Base-by-base conservation (phyloP, 805 yeast genomes). In the Allodekkera sacchari region DNA sequence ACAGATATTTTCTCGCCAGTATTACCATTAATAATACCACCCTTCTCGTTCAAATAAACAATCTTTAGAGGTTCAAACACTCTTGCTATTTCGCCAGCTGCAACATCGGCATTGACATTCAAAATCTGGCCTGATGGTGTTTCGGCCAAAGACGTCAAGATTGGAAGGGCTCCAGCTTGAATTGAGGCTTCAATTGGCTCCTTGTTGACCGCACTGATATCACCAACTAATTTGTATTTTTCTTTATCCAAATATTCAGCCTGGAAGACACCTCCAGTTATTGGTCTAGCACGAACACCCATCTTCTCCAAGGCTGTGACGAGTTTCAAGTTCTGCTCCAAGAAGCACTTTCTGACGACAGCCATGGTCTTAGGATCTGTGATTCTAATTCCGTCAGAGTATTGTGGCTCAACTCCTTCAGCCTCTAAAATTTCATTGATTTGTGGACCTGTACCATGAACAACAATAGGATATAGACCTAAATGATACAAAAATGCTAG, bases 391-490 rank as follows among this genome's bases (percentile, higher is more conserved):
- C 99, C 99, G 52, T 92, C 97, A 39, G 79, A 81, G 57, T 92
- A 92, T 43, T 83, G 85, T 4, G 99, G 97, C 56, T 83, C 96
- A 20, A 92, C 84, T 25, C 96, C 96, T 58, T 84, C 94, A 31
- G 77, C 78, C 59, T 92, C 98, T 37, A 92, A 69, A 45, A 87
- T 74, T 50, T 83, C 94, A 55, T 92, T 92, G 63, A 92, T 92
- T 62, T 92, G 99, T 6, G 99, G 99, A 13, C 99, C 99, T 1
- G 98, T 92, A 18, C 99, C 99, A 54, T 92, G 99, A 36, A 92
- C 70, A 7, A 92, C 95, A 40, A 92, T 87, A 17, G 99, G 99
- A 50, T 87, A 92, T 38, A 92, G 71, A 9, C 99, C 99, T 31
- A 92, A 95, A 53, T 92, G 99, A 65, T 92, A 92, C 43, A 92